These are phyloP conservation scores for Ammopiptanthus mongolicus DNA, from an alignment of 306 rosid species.

Conservation along the genomic window DNA sequence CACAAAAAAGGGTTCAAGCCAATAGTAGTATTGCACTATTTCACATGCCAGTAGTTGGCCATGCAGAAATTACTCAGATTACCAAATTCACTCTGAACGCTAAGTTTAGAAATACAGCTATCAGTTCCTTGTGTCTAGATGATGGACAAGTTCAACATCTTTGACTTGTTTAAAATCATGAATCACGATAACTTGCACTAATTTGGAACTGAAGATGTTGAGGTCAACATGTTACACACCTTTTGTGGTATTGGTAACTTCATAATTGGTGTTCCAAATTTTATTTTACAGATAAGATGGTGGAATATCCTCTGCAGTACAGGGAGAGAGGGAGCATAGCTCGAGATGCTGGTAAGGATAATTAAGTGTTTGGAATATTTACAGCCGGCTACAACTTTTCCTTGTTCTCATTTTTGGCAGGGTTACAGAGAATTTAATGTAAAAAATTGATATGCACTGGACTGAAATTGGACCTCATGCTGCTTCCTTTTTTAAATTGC, in stretches of 20 bases:
- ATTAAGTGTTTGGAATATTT: conserved; percentile 18
- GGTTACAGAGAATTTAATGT: background rate
- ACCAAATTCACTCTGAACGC: background rate
- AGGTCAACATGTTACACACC: background rate
- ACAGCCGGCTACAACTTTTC: conserved; percentile 5
- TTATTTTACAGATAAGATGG: conserved; percentile 59
- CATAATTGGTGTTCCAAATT: conserved; percentile 18
- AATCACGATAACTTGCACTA: background rate
- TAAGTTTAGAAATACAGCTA: background rate
- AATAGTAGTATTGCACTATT: background rate
- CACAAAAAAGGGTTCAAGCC: background rate
- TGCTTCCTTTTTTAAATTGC: background rate
- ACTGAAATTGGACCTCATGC: conserved; percentile 4
- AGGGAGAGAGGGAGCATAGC: conserved; percentile 56
- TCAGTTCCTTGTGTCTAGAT: background rate
- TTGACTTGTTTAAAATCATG: background rate
- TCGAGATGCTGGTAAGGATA: conserved; percentile 61
- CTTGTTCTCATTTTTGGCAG: background rate
- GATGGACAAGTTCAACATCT: conserved; percentile 12
- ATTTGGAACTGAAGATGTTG: background rate
- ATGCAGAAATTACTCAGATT: background rate
- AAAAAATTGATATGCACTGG: background rate
- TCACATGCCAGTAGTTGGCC: background rate
- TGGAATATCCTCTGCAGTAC: conserved; percentile 59
- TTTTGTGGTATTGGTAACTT: conserved; percentile 2